Percentiles rank a stretch among this genome's conserved stretches.
These are phyloP conservation scores for Erigeron canadensis DNA, from an alignment of 129 eudicot species.

Conservation along the genomic window DNA sequence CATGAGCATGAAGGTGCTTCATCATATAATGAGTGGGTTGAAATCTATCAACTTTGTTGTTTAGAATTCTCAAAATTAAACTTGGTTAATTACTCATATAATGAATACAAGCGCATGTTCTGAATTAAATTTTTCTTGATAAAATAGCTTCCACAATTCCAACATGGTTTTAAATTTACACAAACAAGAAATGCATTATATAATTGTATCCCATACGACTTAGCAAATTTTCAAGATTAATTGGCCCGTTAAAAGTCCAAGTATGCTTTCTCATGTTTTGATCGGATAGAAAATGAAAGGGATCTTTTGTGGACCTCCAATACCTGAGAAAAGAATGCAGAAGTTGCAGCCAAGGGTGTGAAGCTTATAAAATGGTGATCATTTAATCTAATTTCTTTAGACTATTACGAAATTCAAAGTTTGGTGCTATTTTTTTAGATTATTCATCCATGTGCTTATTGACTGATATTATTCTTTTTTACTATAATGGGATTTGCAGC, in stretches of 20 bases:
- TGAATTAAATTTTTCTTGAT: no score
- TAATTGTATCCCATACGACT: no score
- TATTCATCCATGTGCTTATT: not conserved
- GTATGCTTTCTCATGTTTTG: constrained; percentile 5
- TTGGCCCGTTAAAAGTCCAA: constrained; percentile 8
- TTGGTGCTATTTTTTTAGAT: not conserved
- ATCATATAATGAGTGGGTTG: no score
- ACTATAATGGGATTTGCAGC: constrained; percentile 45
- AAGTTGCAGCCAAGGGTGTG: constrained; percentile 71
- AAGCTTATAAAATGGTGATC: constrained; percentile 67
- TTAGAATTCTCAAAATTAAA: no score
- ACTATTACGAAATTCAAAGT: not conserved
- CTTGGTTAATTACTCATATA: no score
- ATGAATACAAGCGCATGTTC: no score
- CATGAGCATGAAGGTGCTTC: no score
- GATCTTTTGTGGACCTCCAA: constrained; percentile 69
- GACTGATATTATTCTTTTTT: no score
- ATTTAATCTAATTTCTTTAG: constrained; percentile 13
- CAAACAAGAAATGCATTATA: no score
- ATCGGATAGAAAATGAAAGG: constrained; percentile 82
- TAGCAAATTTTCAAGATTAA: not conserved
- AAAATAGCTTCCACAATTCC: no score
- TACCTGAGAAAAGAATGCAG: constrained; percentile 72
- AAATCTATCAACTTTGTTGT: no score
- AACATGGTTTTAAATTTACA: no score